Base-by-base conservation (phyloP, 1,139 yeast genomes). In the Pichia sp. region DNA sequence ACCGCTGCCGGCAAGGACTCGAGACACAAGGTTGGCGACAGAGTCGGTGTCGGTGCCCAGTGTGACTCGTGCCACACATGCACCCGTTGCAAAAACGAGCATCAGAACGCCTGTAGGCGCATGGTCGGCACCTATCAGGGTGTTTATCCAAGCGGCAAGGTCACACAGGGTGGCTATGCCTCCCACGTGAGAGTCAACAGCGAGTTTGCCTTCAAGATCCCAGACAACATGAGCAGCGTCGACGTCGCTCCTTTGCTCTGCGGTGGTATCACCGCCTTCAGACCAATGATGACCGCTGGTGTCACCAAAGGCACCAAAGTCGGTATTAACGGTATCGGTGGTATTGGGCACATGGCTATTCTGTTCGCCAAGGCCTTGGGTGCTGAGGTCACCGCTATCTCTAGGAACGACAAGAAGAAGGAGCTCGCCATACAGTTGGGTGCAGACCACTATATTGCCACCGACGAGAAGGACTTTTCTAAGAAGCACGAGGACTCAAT, bases 41-140 rank as follows among this genome's bases (percentile, higher is more conserved):
- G 81, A 56, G 87, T 82, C 41, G 89, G 87, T 53, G 76, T 81
- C 59, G 88, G 89, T 59, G 84, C 87, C 47, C 72, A 73, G 53
- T 70, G 74, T 52, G 73, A 70, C 51, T 68, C 79, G 8, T 84
- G 88, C 68, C 61, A 66, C 13, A 54, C 63, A 7, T 84, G 89
- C 66, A 57, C 63, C 51, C 66, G 76, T 59, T 84, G 88, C 68
- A 57, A 64, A 16, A 48, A 54, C 45, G 75, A 70, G 52, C 67
- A 72, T 58, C 82, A 79, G 60, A 79, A 75, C 57, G 74, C 75
- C 69, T 82, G 87, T 64, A 52, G 60, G 11, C 60, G 53, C 29
- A 52, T 53, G 8, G 72, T 74, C 31, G 63, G 62, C n/a, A 80
- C 86, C 40, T 82, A 80, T 64, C 69, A 72, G 57, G 59, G 67